Conservation (phyloP, 2,329 filamentous ascomycete species). For the Simplicillium aogashimaense region DNA sequence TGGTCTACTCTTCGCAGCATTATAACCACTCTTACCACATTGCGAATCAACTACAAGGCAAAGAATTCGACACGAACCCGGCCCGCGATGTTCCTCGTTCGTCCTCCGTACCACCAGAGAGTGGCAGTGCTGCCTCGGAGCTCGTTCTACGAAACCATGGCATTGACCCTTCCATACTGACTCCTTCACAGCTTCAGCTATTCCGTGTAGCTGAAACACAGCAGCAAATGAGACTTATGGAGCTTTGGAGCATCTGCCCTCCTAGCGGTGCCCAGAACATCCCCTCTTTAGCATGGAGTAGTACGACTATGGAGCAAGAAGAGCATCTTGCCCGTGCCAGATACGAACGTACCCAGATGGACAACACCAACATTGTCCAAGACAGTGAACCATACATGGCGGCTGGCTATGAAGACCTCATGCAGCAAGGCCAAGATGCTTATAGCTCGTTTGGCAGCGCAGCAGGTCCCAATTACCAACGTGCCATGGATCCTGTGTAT, state of each 20-base stretch:
- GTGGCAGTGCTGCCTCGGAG: constrained; percentile 40
- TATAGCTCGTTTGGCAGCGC: constrained; percentile 34
- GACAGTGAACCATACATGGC: constrained; percentile 76
- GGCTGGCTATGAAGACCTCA: constrained; percentile 66
- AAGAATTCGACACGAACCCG: constrained; percentile 12
- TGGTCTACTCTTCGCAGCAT: constrained; percentile 71
- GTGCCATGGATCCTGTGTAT: constrained; percentile 63
- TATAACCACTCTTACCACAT: constrained; percentile 72
- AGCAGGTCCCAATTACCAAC: constrained; percentile 34
- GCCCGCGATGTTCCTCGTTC: constrained; percentile 29
- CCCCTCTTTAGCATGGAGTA: constrained; percentile 40
- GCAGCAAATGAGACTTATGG: constrained; percentile 65
- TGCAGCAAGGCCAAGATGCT: constrained; percentile 49
- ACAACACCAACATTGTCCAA: constrained; percentile 42
- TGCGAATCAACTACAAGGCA: constrained; percentile 22
- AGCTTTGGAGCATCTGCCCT: constrained; percentile 78
- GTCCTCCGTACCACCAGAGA: constrained; percentile 40
- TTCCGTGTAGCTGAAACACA: constrained; percentile 65
- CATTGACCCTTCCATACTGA: constrained; percentile 60
- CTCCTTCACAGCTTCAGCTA: constrained; percentile 65
- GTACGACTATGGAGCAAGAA: constrained; percentile 46
- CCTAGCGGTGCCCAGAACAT: constrained; percentile 49
- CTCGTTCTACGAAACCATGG: constrained; percentile 54
- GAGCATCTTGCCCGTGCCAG: constrained; percentile 49
- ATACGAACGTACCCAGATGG: constrained; percentile 43